A percentile compares a stretch with the other conserved stretches of the same genome.
Evolutionary conservation across 2,329 filamentous ascomycete genomes (phyloP).

Genomic region (Scytalidium sp.): DNA sequence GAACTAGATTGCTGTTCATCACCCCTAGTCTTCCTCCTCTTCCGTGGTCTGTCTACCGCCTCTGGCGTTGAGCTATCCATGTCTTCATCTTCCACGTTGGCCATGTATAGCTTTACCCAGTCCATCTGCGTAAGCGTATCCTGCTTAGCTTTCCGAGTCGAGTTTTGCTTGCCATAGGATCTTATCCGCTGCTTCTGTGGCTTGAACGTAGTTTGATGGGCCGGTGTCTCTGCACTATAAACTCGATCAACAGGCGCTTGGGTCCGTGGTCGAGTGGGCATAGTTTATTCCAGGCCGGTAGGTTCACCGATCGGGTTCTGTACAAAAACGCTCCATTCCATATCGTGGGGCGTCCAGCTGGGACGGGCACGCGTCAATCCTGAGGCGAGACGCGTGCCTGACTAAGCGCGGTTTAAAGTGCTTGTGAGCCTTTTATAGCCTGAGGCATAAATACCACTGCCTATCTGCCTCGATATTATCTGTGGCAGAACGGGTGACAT

Average conservation of each 20-base stretch:
- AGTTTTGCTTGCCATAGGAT: slow-evolving; percentile 20
- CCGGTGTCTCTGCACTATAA: slow-evolving; percentile 21
- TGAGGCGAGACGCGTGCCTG: not conserved
- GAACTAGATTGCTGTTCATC: slow-evolving; percentile 11
- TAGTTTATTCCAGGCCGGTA: too few species aligned
- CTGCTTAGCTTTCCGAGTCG: slow-evolving; percentile 12
- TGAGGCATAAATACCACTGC: too few species aligned
- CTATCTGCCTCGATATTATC: too few species aligned
- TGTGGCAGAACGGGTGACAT: too few species aligned
- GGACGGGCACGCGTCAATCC: not conserved
- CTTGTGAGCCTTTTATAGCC: too few species aligned
- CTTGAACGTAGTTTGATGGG: slow-evolving; percentile 21
- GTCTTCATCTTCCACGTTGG: slow-evolving; percentile 3
- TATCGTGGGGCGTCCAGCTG: not conserved
- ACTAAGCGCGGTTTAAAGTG: too few species aligned
- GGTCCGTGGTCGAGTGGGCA: slow-evolving; percentile 17
- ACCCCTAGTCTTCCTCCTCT: slow-evolving; percentile 19
- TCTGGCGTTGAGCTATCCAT: slow-evolving; percentile 12
- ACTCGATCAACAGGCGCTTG: slow-evolving; percentile 20
- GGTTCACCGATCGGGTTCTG: too few species aligned
- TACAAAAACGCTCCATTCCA: not conserved
- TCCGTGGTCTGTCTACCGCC: slow-evolving; percentile 13
- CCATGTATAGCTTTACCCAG: slow-evolving; percentile 11
- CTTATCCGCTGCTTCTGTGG: slow-evolving; percentile 16
- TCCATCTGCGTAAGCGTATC: slow-evolving; percentile 29